phyloP scores from a whole-genome alignment of 1,284 basidiomycete genomes.

The Leccinum subfulvum region DNA sequence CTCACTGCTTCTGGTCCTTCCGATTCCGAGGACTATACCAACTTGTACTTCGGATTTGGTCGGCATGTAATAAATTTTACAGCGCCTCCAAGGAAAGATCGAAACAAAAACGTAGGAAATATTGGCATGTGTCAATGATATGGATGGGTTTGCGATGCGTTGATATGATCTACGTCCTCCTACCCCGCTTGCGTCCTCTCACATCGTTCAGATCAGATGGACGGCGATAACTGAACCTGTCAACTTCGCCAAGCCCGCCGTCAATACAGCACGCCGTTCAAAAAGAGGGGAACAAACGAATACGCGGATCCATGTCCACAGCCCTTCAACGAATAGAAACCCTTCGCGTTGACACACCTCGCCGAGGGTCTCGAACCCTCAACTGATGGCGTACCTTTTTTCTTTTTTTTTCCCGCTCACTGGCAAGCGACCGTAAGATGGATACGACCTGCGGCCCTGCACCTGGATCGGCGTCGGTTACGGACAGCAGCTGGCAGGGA shows the following conservation, averaged over 20 bases:
- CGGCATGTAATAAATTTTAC: neutral
- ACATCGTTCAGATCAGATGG: constrained; percentile 1
- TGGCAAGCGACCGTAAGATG: neutral
- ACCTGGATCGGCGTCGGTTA: neutral
- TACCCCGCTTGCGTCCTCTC: constrained; percentile 4
- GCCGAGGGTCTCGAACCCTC: constrained; percentile 1
- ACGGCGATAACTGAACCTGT: constrained; percentile 1
- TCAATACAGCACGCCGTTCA: neutral
- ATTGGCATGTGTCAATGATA: neutral
- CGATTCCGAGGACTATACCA: neutral
- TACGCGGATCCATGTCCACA: constrained; percentile 1
- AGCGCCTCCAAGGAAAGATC: neutral
- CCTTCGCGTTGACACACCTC: neutral
- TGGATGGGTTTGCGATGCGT: neutral
- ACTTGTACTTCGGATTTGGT: neutral
- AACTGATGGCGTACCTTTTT: neutral
- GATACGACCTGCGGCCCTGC: neutral
- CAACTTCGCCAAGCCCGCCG: constrained; percentile 5
- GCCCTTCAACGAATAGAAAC: neutral
- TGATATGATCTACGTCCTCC: neutral
- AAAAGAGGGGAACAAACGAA: neutral
- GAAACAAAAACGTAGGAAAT: neutral
- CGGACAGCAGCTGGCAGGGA: neutral
- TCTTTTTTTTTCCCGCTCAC: neutral
- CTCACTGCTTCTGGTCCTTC: neutral